Percentiles rank a stretch among this genome's conserved stretches.
Evolutionary conservation across 371 early-diverging fungal genomes (phyloP).

Genomic region (Saksenaea oblongispora): DNA sequence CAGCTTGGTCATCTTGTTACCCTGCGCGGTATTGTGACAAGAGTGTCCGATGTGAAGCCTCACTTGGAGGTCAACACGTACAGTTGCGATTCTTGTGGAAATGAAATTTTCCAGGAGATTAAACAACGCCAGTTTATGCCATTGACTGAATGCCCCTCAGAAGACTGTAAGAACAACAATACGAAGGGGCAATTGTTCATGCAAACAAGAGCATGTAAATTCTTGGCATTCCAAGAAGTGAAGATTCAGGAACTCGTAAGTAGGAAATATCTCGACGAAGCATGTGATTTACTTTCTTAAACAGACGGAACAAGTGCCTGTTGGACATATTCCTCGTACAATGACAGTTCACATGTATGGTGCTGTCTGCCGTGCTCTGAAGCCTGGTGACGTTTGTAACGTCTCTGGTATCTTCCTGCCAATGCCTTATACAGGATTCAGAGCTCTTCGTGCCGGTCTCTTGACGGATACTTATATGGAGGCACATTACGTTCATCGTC

Average conservation of each 20-base stretch:
- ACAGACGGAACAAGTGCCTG: conserved; percentile 96
- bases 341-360: conserved; percentile 93
- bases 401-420: conserved; percentile 95
- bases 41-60: conserved; percentile 97
- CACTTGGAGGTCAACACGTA: conserved; percentile 90
- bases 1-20: conserved; percentile 90
- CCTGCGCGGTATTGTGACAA: conserved; percentile 95
- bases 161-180: conserved; percentile 83
- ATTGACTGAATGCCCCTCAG: conserved; percentile 87
- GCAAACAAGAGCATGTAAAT: conserved; percentile 96
- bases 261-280: background rate
- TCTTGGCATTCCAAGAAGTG: conserved; percentile 94
- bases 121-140: conserved; percentile 82
- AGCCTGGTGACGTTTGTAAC: conserved; percentile 92
- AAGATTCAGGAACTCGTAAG: conserved; percentile 92
- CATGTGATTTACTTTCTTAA: background rate
- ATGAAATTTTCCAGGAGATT: conserved; percentile 98
- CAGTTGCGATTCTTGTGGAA: conserved; percentile 96
- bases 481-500: conserved; percentile 81
- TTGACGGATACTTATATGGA: conserved; percentile 96
- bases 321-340: conserved; percentile 97
- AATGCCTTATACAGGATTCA: conserved; percentile 92
- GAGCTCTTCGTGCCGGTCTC: conserved; percentile 91
- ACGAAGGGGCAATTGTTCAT: conserved; percentile 88
- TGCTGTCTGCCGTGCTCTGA: conserved; percentile 77